Conservation (phyloP, 441 rosid species). For the Kokia cookei region DNA sequence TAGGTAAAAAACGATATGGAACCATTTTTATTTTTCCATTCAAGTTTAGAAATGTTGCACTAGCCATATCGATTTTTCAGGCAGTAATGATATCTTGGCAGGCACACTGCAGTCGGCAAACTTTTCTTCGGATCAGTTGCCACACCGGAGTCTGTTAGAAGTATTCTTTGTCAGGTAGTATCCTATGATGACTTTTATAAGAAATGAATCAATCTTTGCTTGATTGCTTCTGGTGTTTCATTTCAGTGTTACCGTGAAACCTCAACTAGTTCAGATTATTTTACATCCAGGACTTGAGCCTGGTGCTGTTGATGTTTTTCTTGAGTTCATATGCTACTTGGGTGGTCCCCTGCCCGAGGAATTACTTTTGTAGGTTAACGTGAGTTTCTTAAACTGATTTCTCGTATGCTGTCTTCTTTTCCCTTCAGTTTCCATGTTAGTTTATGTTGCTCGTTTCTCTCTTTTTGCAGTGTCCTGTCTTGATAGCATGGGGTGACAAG, state of each 20-base stretch:
- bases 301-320: conserved; percentile 84
- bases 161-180: conserved; percentile 71
- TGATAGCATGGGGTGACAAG: conserved; percentile 94
- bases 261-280: conserved; percentile 65
- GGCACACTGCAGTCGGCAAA: conserved; percentile 71
- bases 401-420: background rate
- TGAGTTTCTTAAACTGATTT: conserved; percentile 20
- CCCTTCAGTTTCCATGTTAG: background rate
- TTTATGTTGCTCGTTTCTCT: background rate
- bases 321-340: conserved; percentile 86
- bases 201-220: background rate
- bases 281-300: conserved; percentile 84
- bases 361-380: conserved; percentile 71
- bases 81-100: conserved; percentile 23
- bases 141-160: conserved; percentile 54
- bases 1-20: conserved; percentile 33
- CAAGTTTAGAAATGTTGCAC: background rate
- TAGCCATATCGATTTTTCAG: background rate
- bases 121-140: conserved; percentile 63
- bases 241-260: conserved; percentile 65
- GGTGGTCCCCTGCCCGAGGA: conserved; percentile 93
- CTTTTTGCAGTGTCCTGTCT: conserved; percentile 66
- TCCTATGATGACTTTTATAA: background rate
- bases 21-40: background rate
- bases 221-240: conserved; percentile 11